Evolutionary conservation across 2,329 filamentous ascomycete species (phyloP).

Genomic region (Cytospora schulzeri): DNA sequence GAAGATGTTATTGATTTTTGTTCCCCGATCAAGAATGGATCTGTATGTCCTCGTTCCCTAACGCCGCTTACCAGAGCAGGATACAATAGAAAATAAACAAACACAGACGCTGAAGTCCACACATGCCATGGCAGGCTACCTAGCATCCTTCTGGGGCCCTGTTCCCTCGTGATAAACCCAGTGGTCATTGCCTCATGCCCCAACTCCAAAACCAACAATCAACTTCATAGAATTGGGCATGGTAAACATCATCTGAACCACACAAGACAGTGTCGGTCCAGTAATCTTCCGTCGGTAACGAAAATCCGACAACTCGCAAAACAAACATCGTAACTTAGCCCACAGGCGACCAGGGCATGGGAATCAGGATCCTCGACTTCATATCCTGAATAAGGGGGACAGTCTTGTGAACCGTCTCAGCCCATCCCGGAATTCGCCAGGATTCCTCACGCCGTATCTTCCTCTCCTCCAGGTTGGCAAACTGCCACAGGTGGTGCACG

Average conservation of each 20-base stretch:
- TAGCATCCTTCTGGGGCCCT: neutral
- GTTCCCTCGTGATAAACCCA: neutral
- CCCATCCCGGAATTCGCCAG: constrained; percentile 94
- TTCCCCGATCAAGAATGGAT: neutral
- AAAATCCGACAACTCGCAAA: neutral
- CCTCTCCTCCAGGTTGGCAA: constrained; percentile 92
- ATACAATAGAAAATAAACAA: neutral
- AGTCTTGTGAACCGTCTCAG: constrained; percentile 96
- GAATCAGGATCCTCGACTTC: constrained; percentile 90
- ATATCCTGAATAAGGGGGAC: constrained; percentile 95
- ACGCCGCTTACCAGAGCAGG: neutral
- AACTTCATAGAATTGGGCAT: neutral
- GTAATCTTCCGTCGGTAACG: neutral
- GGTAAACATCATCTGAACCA: no score
- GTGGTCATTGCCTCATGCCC: neutral
- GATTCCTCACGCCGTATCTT: constrained; percentile 89
- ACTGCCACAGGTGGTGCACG: constrained; percentile 98
- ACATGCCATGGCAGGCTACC: neutral
- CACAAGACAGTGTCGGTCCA: no score
- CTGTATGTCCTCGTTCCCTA: neutral
- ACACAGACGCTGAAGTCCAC: neutral
- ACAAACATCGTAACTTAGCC: constrained; percentile 51
- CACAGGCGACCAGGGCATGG: constrained; percentile 96
- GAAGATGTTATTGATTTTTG: neutral
- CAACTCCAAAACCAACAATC: neutral